Evolutionary conservation across 441 rosid genomes (phyloP), one percentile per base, ranked within the genome.

Genomic region (Flueggea neowawraea): DNA sequence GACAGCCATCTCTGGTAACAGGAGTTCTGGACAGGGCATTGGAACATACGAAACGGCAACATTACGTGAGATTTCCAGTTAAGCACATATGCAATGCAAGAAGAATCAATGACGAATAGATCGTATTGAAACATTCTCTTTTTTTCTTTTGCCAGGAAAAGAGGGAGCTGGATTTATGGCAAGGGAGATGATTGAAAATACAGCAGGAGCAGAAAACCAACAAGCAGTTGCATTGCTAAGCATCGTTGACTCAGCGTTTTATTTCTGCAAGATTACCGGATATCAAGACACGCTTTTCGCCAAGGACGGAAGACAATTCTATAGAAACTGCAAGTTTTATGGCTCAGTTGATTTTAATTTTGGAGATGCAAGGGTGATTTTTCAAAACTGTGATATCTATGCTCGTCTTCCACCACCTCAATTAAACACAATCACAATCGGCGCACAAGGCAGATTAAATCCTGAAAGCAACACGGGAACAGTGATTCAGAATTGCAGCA

Each of bases 141-240:
- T 2, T 22, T 22, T 6, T 15, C 78, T 12, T 48, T 51, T 28
- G 73, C 76, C 87, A 94, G 98, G 91, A 22, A 96, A 87, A 2
- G 82, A 83, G 10, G 98, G 95, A 14, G 75, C 81, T 69, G 95
- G 97, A 31, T 94, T 94, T 76, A 67, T 94, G n/a, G 97, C 93
- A 0, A 71, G 87, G 13, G 93, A 83, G 82, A 77, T 94, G 53
- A 78, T 93, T 17, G 88, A 90, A 78, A 90, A 90, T 82, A 78
- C 93, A 1, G 89, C 97, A 0, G 97, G 97, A 6, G 89, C 97
- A 8, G 75, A 59, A 62, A 90, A 85, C 67, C 88, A 85, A 73
- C 97, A 90, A 57, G 91, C 97, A 0, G 97, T 90, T 22, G 97
- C 97, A 0, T 60, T 88, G 44, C 79, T 95, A 4, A 31, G 39